These are phyloP conservation scores for Picea abies DNA, from an alignment of 83 land plant species.

Conservation along the genomic window DNA sequence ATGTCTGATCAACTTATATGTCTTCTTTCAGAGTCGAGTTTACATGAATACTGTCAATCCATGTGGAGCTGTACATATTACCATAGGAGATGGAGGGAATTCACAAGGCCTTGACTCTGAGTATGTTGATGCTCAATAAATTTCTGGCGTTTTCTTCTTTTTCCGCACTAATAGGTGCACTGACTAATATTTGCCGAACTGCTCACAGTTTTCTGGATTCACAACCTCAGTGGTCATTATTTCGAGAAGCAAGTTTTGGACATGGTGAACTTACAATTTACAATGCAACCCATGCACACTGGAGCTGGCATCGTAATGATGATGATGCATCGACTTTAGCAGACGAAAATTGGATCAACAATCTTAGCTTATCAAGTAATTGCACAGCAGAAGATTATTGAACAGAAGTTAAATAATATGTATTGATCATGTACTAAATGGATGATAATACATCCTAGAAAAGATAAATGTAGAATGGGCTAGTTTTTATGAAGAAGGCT, in stretches of 20 bases:
- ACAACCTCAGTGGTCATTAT: constrained; percentile 40
- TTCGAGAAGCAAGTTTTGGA: constrained; percentile 74
- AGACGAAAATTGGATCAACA: constrained; percentile 30
- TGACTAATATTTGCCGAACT: not conserved
- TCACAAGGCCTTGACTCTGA: constrained; percentile 30
- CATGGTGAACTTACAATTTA: constrained; percentile 48
- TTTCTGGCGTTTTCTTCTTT: not conserved
- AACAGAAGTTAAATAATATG: not conserved
- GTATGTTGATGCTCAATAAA: constrained; percentile 18
- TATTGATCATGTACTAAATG: not conserved
- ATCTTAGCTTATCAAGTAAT: constrained; percentile 20
- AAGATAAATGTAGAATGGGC: too few species aligned
- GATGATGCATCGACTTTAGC: constrained; percentile 31
- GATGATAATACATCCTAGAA: not conserved
- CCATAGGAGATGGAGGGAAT: constrained; percentile 45
- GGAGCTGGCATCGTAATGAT: constrained; percentile 76
- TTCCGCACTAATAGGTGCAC: not conserved
- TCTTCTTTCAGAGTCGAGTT: constrained; percentile 32
- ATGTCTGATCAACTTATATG: not conserved
- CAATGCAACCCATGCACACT: constrained; percentile 51
- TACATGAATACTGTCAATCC: constrained; percentile 31
- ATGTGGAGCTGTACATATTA: constrained; percentile 47
- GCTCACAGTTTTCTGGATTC: constrained; percentile 42
- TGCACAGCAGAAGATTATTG: not conserved
- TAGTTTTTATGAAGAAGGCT: too few species aligned